Evolutionary conservation across 2,329 filamentous ascomycete genomes (phyloP).

Genomic region (Nemania abortiva): DNA sequence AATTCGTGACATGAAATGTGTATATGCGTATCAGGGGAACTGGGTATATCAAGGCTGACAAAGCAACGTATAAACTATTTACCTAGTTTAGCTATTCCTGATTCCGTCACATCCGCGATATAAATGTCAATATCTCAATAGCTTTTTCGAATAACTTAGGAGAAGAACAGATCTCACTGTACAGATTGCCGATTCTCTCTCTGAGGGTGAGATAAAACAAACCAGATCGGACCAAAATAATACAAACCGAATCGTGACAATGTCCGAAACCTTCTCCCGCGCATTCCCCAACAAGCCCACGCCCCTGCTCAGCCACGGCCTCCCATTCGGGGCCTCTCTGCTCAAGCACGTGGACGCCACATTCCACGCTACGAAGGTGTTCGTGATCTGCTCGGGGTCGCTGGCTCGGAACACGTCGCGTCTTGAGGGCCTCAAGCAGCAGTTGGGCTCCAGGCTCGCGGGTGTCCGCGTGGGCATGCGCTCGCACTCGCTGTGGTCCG

Average conservation of each 20-base stretch:
- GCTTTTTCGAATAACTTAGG: background rate
- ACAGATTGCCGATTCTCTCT: background rate
- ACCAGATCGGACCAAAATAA: background rate
- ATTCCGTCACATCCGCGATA: background rate
- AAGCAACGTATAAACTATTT: too few species aligned
- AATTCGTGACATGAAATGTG: too few species aligned
- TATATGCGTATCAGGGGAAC: too few species aligned
- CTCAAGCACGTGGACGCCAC: constrained; percentile 58
- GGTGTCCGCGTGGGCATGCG: constrained; percentile 64
- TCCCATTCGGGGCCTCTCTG: constrained; percentile 59
- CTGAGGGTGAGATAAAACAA: too few species aligned
- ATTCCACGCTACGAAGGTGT: constrained; percentile 60
- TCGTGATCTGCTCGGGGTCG: constrained; percentile 64
- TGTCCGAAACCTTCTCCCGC: constrained; percentile 12
- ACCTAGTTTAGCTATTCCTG: background rate
- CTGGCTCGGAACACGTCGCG: constrained; percentile 60
- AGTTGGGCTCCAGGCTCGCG: constrained; percentile 57
- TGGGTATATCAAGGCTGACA: too few species aligned
- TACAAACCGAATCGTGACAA: background rate
- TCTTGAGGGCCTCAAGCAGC: constrained; percentile 56
- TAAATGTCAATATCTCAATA: too few species aligned
- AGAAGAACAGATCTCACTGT: background rate
- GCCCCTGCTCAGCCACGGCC: constrained; percentile 58
- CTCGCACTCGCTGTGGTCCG: constrained; percentile 65
- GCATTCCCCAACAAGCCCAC: constrained; percentile 37